Conservation (phyloP, 805 yeast genomes). For the Wickerhamomyces chambardii region DNA sequence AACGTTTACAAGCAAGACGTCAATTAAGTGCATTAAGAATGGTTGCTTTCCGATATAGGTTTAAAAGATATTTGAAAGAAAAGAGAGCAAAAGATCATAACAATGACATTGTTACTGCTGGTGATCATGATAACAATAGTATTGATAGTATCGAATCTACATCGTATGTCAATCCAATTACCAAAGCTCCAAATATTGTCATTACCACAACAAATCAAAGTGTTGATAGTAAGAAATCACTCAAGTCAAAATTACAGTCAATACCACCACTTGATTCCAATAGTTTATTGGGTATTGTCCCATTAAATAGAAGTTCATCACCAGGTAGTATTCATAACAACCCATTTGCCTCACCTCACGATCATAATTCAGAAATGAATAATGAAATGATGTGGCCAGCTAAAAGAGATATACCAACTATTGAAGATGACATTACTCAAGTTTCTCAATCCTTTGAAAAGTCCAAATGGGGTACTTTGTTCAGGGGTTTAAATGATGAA, state of each 20-base stretch:
- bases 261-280: too few species aligned
- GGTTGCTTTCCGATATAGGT: slow-evolving; percentile 27
- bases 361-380: background rate
- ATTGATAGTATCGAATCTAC: background rate
- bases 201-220: background rate
- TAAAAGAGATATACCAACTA: background rate
- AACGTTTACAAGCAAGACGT: slow-evolving; percentile 22
- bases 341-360: too few species aligned
- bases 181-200: background rate
- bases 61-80: background rate
- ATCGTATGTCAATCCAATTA: background rate
- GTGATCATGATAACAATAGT: background rate
- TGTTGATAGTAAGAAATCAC: too few species aligned
- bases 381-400: slow-evolving; percentile 1
- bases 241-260: too few species aligned
- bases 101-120: too few species aligned
- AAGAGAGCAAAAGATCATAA: background rate
- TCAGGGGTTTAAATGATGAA: background rate
- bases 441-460: background rate
- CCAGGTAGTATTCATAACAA: too few species aligned
- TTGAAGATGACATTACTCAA: background rate
- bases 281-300: background rate
- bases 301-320: too few species aligned
- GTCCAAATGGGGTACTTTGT: background rate
- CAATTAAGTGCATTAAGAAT: slow-evolving; percentile 24